Conservation (phyloP, 257 asterid species). For the Hygrophila difformis region DNA sequence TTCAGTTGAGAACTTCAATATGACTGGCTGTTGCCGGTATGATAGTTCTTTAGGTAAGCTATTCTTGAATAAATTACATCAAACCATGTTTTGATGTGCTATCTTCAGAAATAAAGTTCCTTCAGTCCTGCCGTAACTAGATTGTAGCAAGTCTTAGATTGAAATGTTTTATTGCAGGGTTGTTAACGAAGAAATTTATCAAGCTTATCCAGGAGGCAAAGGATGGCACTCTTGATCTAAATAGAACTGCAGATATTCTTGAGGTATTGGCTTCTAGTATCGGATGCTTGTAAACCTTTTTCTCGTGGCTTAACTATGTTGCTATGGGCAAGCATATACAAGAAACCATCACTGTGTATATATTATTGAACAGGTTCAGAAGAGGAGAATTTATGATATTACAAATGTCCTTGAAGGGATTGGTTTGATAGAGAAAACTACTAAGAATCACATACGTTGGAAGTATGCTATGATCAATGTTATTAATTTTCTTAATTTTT, state of each 20-base stretch:
- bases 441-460: slow-evolving; percentile 74
- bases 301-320: neutral
- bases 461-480: slow-evolving; percentile 30
- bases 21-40: slow-evolving; percentile 40
- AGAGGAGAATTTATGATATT: slow-evolving; percentile 84
- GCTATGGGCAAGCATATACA: neutral
- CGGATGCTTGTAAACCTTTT: slow-evolving; percentile 2
- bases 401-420: slow-evolving; percentile 93
- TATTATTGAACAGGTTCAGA: slow-evolving; percentile 51
- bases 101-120: neutral
- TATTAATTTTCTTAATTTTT: slow-evolving; percentile 9
- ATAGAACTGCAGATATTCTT: slow-evolving; percentile 49
- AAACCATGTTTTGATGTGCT: slow-evolving; percentile 2
- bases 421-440: slow-evolving; percentile 62
- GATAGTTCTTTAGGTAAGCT: slow-evolving; percentile 81
- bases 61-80: neutral
- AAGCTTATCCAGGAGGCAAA: slow-evolving; percentile 43
- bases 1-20: slow-evolving; percentile 28
- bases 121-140: no score
- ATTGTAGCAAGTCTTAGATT: neutral
- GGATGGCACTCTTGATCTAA: slow-evolving; percentile 72
- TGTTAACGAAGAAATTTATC: slow-evolving; percentile 71
- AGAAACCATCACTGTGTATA: neutral
- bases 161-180: slow-evolving; percentile 32
- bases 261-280: neutral